Base-by-base conservation (phyloP, 1,139 yeast genomes). In the Groenewaldozyma sp. region DNA sequence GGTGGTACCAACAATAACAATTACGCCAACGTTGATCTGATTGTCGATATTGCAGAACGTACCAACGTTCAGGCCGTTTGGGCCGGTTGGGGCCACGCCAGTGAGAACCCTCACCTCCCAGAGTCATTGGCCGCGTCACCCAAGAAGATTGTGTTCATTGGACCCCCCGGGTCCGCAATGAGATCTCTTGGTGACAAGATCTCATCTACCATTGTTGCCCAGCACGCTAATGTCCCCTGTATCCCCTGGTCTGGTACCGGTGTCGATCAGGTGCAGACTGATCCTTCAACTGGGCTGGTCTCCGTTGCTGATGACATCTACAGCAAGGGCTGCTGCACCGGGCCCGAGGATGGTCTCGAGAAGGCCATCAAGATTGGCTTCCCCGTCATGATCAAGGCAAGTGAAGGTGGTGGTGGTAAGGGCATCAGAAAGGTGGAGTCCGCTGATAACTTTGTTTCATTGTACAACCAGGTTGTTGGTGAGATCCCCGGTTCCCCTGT, bases 11-110 rank as follows among this genome's bases (percentile, higher is more conserved):
- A 93, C 67, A 91, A 91, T 69, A 91, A 91, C 66, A 91, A 91
- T 65, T 88, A 88, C 61, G 98, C 99, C 54, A 91, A 91, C 58
- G 99, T 91, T 47, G 98, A 93, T 53, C 72, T 91, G 50, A 91
- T 91, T 63, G 96, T 91, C 37, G 99, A 91, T 58, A 71, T 91
- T 42, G 99, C 99, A 32, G 98, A 91, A 68, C 81, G 96, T 67
- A 81, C 95, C 38, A 76, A 86, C 50, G 97, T 83, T 43, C 95
- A 91, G 61, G 99, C 98, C 20, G 99, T 91, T 45, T 91, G 99
- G 99, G 98, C 99, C 27, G 99, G 99, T 53, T 66, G 97, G 97
- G 99, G 99, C 54, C 98, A 93, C 62, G 99, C 99, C 28, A 84
- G 95, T 19, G 99, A 91, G 67, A 91, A 93, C 66, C 99, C 99